These are phyloP conservation scores for Trichosporon inkin DNA, from an alignment of 1,284 basidiomycete species.

Conservation along the genomic window DNA sequence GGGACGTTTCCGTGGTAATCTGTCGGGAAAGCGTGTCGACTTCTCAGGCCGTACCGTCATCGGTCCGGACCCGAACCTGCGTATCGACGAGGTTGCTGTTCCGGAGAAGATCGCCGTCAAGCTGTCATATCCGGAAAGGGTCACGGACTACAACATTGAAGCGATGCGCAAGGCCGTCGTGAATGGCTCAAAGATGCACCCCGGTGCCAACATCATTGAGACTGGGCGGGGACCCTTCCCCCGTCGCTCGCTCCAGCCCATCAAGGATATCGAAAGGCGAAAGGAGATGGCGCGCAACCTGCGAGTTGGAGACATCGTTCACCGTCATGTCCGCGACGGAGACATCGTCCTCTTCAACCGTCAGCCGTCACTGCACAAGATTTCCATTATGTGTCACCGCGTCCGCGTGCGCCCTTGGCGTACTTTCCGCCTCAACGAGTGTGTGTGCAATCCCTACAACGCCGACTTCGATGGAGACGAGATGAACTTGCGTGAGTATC, in stretches of 20 bases:
- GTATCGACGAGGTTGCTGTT: conserved; percentile 96
- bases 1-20: conserved; percentile 95
- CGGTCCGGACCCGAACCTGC: conserved; percentile 94
- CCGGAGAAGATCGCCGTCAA: conserved; percentile 95
- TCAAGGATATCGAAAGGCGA: conserved; percentile 39
- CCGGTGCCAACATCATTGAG: conserved; percentile 94
- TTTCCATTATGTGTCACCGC: conserved; percentile 98
- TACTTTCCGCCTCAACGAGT: conserved; percentile 96
- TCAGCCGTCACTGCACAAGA: conserved; percentile 95
- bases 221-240: conserved; percentile 28
- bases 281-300: conserved; percentile 42
- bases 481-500: conserved; percentile 89
- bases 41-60: conserved; percentile 99
- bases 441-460: conserved; percentile 98
- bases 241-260: conserved; percentile 25
- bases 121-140: conserved; percentile 93
- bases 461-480: conserved; percentile 99
- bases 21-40: conserved; percentile 98
- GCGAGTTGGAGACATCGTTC: conserved; percentile 48
- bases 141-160: conserved; percentile 87
- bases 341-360: conserved; percentile 99
- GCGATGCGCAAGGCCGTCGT: conserved; percentile 70
- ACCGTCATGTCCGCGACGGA: conserved; percentile 81
- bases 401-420: conserved; percentile 90
- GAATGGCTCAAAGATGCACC: conserved; percentile 88